Percentiles rank a stretch among this genome's conserved stretches.
Evolutionary conservation across 306 rosid species (phyloP).

Genomic region (Acacia melanoxylon): DNA sequence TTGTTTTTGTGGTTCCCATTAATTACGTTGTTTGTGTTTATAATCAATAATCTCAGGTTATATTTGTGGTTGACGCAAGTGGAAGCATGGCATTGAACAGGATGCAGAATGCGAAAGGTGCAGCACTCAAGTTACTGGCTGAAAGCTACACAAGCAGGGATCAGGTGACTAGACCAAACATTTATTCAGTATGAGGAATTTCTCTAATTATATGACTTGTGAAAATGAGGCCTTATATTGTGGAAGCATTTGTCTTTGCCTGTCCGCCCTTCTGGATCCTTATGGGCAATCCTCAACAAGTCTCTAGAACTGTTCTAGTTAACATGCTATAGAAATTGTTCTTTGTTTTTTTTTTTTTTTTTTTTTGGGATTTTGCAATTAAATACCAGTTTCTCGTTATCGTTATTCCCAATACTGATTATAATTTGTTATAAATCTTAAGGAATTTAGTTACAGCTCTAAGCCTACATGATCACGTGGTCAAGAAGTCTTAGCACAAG

Average conservation of each 20-base stretch:
- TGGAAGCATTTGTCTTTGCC: conserved; percentile 15
- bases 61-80: conserved; percentile 98
- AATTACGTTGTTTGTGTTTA: neutral
- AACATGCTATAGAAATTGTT: neutral
- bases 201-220: conserved; percentile 23
- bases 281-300: conserved; percentile 9
- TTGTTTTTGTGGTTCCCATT: conserved; percentile 8
- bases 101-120: conserved; percentile 99
- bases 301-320: neutral
- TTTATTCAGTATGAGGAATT: conserved; percentile 27
- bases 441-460: neutral
- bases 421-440: neutral
- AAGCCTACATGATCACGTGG: neutral
- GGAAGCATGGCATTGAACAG: conserved; percentile 99
- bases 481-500: neutral
- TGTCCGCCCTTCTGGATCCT: conserved; percentile 18
- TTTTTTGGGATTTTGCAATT: neutral
- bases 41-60: conserved; percentile 56
- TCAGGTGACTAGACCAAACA: conserved; percentile 57
- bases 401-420: neutral
- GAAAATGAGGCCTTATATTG: conserved; percentile 14
- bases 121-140: conserved; percentile 93
- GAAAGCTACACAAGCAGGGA: conserved; percentile 99
- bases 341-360: neutral
- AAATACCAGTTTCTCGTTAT: neutral